Conservation (phyloP, 2,329 filamentous ascomycete genomes). For the Paraconiothyrium sp. region DNA sequence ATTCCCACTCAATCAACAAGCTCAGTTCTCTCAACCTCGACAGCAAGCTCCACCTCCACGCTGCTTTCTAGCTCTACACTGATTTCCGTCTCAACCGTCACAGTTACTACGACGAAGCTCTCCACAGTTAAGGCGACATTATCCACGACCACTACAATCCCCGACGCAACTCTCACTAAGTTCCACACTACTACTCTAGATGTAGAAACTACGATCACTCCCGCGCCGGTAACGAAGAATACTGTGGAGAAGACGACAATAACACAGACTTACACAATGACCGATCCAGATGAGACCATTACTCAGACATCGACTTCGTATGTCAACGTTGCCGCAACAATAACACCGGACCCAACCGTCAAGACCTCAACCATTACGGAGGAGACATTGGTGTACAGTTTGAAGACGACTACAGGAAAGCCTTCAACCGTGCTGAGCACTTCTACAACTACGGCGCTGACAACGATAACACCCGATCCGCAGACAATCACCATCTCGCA, state of each 20-base stretch:
- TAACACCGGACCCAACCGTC: background rate
- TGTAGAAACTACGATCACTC: slow-evolving; percentile 30
- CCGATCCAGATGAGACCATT: slow-evolving; percentile 11
- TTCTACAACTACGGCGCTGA: slow-evolving; percentile 9
- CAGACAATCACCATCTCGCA: slow-evolving; percentile 1
- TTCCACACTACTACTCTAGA: slow-evolving; percentile 41
- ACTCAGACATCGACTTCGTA: background rate
- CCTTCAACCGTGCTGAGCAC: slow-evolving; percentile 27
- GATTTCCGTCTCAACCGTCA: slow-evolving; percentile 21
- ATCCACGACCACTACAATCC: slow-evolving; percentile 38
- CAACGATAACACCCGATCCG: slow-evolving; percentile 1
- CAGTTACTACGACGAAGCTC: slow-evolving; percentile 30
- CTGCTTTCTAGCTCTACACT: slow-evolving; percentile 16
- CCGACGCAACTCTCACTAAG: slow-evolving; percentile 22
- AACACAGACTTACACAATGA: slow-evolving; percentile 22
- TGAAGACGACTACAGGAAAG: slow-evolving; percentile 29
- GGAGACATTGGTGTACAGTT: background rate
- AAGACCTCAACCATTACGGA: background rate
- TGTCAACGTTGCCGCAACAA: background rate
- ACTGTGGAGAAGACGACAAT: slow-evolving; percentile 23
- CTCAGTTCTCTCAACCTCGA: slow-evolving; percentile 30
- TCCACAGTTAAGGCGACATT: slow-evolving; percentile 32
- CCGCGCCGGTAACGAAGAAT: slow-evolving; percentile 24
- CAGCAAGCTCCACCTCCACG: slow-evolving; percentile 19
- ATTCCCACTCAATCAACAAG: slow-evolving; percentile 39